Evolutionary conservation across 2,329 filamentous ascomycete species (phyloP).

Genomic region (Fusarium bulbicola): DNA sequence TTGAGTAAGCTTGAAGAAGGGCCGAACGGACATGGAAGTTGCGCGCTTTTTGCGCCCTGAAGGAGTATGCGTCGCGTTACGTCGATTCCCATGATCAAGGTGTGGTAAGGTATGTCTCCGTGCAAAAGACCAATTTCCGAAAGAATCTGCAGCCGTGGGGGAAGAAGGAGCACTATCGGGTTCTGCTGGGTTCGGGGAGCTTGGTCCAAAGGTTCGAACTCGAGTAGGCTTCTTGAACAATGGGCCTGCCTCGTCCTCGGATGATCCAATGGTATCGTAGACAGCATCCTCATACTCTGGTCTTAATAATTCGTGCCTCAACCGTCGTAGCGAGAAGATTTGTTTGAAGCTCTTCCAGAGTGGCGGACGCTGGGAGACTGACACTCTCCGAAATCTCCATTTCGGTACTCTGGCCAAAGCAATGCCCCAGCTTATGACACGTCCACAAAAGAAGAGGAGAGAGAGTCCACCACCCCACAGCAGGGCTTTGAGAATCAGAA

Average conservation of each 20-base stretch:
- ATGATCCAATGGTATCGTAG: conserved; percentile 46
- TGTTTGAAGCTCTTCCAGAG: conserved; percentile 52
- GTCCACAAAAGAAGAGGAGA: conserved; percentile 76
- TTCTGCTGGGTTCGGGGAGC: conserved; percentile 8
- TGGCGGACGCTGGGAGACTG: conserved; percentile 48
- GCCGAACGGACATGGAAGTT: conserved; percentile 70
- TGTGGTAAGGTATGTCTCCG: conserved; percentile 65
- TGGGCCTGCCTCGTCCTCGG: conserved; percentile 45
- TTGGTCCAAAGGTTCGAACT: conserved; percentile 46
- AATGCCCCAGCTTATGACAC: conserved; percentile 84
- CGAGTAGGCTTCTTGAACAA: conserved; percentile 32
- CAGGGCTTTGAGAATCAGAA: conserved; percentile 83
- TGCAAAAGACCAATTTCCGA: conserved; percentile 36
- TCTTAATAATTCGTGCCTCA: conserved; percentile 53
- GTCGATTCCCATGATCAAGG: conserved; percentile 45
- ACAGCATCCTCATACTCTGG: conserved; percentile 44
- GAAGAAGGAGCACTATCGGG: conserved; percentile 30
- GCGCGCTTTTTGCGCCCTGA: conserved; percentile 73
- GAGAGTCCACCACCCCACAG: conserved; percentile 85
- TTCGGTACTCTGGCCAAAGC: conserved; percentile 86
- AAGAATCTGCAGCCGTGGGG: conserved; percentile 27
- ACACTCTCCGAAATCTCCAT: conserved; percentile 80
- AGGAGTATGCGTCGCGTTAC: conserved; percentile 63
- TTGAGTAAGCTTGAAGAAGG: conserved; percentile 83
- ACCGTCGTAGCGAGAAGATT: conserved; percentile 56